Evolutionary conservation across 108 stramenopile genomes (phyloP).

Genomic region (Cylindrotheca fusiformis): DNA sequence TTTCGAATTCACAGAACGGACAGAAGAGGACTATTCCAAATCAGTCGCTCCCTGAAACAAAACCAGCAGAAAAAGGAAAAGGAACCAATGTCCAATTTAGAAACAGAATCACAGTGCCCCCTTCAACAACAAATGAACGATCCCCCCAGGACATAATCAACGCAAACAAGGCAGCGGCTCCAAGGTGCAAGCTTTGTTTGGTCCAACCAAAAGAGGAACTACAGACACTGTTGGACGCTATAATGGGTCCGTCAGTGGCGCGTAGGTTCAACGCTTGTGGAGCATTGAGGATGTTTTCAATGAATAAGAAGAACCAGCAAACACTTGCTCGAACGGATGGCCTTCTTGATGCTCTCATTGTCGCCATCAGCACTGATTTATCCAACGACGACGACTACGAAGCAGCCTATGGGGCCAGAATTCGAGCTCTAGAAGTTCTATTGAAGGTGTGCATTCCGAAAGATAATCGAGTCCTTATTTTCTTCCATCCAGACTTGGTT

Average conservation of each 20-base stretch:
- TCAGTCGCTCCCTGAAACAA: too few species aligned
- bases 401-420: conserved; percentile 53
- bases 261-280: conserved; percentile 80
- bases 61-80: too few species aligned
- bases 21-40: too few species aligned
- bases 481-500: conserved; percentile 47
- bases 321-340: conserved; percentile 70
- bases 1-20: too few species aligned
- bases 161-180: conserved; percentile 25
- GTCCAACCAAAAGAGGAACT: conserved; percentile 56
- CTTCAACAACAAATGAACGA: conserved; percentile 37
- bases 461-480: conserved; percentile 64
- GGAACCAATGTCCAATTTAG: too few species aligned
- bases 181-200: conserved; percentile 3
- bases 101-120: conserved; percentile 60
- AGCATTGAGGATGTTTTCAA: conserved; percentile 70
- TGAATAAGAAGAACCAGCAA: conserved; percentile 47
- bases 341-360: conserved; percentile 61
- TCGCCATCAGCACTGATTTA: conserved; percentile 34
- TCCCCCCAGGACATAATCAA: conserved; percentile 40
- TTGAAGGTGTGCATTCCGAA: conserved; percentile 54
- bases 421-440: conserved; percentile 56
- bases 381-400: conserved; percentile 44
- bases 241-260: conserved; percentile 40
- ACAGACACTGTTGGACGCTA: conserved; percentile 51